A percentile compares a stretch with the other conserved stretches of the same genome.
Evolutionary conservation across 345 rosid genomes (phyloP).

Genomic region (Pistacia vera): DNA sequence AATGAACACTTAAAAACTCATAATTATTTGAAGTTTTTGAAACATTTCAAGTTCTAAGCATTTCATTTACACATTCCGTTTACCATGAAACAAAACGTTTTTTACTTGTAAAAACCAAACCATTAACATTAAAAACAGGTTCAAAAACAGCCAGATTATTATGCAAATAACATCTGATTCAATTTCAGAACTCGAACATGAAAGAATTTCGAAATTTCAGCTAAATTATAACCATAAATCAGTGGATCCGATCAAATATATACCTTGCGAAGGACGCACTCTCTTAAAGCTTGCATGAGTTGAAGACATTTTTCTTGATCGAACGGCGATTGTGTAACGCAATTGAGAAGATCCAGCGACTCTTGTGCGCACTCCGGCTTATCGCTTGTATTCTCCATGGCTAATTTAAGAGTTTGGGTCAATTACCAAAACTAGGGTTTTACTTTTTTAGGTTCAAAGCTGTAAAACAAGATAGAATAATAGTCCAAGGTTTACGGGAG

Average conservation of each 20-base stretch:
- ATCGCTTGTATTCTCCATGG: conserved; percentile 44
- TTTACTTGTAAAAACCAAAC: no score
- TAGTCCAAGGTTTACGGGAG: no score
- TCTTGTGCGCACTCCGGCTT: conserved; percentile 65
- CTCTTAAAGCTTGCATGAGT: conserved; percentile 61
- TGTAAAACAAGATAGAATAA: neutral
- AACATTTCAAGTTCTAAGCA: neutral
- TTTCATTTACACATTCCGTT: no score
- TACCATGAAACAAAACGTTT: no score
- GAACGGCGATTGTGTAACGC: conserved; percentile 69
- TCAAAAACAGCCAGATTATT: no score
- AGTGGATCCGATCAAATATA: neutral
- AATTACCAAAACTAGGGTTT: no score
- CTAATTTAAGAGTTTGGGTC: neutral
- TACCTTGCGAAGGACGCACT: conserved; percentile 74
- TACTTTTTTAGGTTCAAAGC: neutral
- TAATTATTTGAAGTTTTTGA: no score
- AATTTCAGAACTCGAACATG: neutral
- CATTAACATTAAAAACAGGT: no score
- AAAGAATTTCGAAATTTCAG: neutral
- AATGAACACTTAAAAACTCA: neutral
- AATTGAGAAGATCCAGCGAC: conserved; percentile 77
- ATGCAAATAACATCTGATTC: neutral
- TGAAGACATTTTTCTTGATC: conserved; percentile 64
- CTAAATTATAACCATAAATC: neutral